Evolutionary conservation across 2,329 filamentous ascomycete species (phyloP), one percentile per base, ranked within the genome.

Genomic region (Clonostachys byssicola): DNA sequence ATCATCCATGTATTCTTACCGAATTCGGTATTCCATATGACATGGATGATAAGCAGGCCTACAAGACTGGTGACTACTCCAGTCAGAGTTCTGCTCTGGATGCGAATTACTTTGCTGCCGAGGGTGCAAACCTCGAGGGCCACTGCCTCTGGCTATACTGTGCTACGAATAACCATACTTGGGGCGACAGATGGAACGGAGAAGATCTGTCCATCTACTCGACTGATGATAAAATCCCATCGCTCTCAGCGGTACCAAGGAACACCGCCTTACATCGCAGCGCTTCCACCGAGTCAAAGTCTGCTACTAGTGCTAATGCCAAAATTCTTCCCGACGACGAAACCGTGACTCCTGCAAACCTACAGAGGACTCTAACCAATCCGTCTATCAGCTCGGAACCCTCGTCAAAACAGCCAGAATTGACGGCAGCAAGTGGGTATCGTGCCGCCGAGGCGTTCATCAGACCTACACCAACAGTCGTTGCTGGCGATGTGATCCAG

Each of bases 21-120:
- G 94, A 99, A 62, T 97, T 97, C 59, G 94, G 94, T 8, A 96
- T 99, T 49, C 94, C 94, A 0, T 99, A 96, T 62, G 94, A 99
- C 62, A 97, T 99, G 95, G 92, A 99, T 60, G 85, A 96, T 54
- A 92, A 96, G 67, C 78, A 94, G 60, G 94, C 94, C 1, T 99
- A 99, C 70, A 89, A 90, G 67, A 96, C 90, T 6, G 94, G 95
- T 8, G 89, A 99, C 65, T 99, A 96, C 67, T 86, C 88, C 41
- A 96, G 89, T 58, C 94, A 99, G 64, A 88, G 87, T 34, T 83
- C 89, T 3, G 94, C 94, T 7, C 86, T 99, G 73, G 94, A 99
- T 67, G 94, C 95, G 46, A 99, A 97, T 62, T 90, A 96, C 62
- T 99, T 86, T 69, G 94, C 88, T 0, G 76, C 96, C 1, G 94